A percentile compares a stretch with the other conserved stretches of the same genome.
These are phyloP conservation scores for Fusarium sp. DNA, from an alignment of 2,329 filamentous ascomycete genomes.

Conservation along the genomic window DNA sequence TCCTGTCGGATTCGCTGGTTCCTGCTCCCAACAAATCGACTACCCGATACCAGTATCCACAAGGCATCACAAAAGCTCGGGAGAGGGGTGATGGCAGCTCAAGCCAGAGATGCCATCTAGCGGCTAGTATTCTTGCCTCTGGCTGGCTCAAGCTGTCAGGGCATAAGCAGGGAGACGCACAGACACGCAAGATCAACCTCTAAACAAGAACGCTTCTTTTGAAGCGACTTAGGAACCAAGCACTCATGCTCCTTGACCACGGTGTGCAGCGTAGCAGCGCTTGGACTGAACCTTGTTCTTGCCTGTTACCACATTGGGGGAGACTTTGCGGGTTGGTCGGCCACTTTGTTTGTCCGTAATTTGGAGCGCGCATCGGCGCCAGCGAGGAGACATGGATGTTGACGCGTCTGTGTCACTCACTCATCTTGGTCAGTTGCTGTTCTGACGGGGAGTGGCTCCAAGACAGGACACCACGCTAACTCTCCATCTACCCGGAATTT, in stretches of 20 bases:
- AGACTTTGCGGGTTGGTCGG: slow-evolving; percentile 23
- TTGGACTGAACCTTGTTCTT: slow-evolving; percentile 35
- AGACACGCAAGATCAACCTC: slow-evolving; percentile 19
- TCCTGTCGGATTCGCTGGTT: not conserved
- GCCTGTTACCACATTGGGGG: slow-evolving; percentile 28
- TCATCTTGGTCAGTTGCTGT: slow-evolving; percentile 16
- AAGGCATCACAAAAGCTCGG: slow-evolving; percentile 5
- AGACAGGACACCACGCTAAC: slow-evolving; percentile 7
- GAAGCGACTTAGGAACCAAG: slow-evolving; percentile 25
- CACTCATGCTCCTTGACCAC: not conserved
- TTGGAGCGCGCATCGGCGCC: slow-evolving; percentile 13
- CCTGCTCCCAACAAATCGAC: not conserved
- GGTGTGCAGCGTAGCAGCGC: slow-evolving; percentile 18
- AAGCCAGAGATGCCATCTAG: slow-evolving; percentile 1
- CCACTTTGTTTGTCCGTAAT: slow-evolving; percentile 24
- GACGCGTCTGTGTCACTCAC: slow-evolving; percentile 21
- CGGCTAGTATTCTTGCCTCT: slow-evolving; percentile 23
- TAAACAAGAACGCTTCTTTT: slow-evolving; percentile 17
- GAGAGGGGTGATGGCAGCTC: not conserved
- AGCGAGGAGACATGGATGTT: slow-evolving; percentile 20
- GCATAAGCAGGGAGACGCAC: slow-evolving; percentile 22
- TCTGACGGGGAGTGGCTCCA: not conserved
- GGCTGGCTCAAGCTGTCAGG: slow-evolving; percentile 23
- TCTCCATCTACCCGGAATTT: slow-evolving; percentile 1
- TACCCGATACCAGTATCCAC: not conserved